A percentile compares a stretch with the other conserved stretches of the same genome.
phyloP scores from a whole-genome alignment of 2,329 filamentous ascomycete species.

The Colletotrichum scovillei region DNA sequence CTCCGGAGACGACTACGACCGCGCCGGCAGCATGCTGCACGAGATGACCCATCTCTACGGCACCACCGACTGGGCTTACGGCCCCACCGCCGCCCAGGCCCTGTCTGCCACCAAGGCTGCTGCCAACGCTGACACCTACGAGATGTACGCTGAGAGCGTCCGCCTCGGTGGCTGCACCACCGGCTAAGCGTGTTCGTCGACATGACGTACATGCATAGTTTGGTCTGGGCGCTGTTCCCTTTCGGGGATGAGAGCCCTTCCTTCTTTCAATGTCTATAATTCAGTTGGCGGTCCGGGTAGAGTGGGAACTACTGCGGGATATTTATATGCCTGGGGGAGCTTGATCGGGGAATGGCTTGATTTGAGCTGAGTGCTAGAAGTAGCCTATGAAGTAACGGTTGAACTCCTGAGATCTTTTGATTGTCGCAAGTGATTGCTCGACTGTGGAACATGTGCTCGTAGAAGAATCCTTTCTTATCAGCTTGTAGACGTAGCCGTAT shows the following conservation, averaged over 20 bases:
- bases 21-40: slow-evolving; percentile 26
- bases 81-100: slow-evolving; percentile 19
- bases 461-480: no score
- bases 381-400: neutral
- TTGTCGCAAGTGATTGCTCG: neutral
- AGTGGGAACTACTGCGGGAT: neutral
- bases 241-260: neutral
- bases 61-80: slow-evolving; percentile 27
- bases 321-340: neutral
- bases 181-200: neutral
- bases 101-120: slow-evolving; percentile 27
- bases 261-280: neutral
- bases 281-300: neutral
- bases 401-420: neutral
- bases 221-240: neutral
- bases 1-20: slow-evolving; percentile 31
- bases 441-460: neutral
- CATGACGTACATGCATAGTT: neutral
- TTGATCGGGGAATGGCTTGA: neutral
- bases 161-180: slow-evolving; percentile 33
- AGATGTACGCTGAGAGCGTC: slow-evolving; percentile 34
- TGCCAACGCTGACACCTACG: slow-evolving; percentile 32
- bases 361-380: neutral
- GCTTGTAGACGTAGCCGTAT: no score
- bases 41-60: slow-evolving; percentile 34